Evolutionary conservation across 1,284 basidiomycete genomes (phyloP), one percentile per base, ranked within the genome.

Genomic region (Ceratobasidium sp.): DNA sequence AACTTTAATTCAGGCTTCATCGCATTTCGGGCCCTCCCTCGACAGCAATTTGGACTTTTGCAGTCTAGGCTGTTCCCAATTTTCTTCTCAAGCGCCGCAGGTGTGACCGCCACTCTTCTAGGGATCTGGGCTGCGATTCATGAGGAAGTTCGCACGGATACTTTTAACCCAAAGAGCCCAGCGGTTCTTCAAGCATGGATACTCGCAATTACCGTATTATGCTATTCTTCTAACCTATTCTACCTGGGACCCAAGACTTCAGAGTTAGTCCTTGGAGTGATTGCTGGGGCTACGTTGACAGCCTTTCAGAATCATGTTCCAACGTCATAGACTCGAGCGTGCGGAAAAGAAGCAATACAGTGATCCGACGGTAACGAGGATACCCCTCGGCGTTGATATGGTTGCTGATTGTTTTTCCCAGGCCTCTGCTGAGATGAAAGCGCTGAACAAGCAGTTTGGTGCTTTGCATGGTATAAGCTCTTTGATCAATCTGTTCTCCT

Each of bases 61-160:
- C 91, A 94, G 77, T 86, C 90, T 74, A 84, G 84, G 73, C 85
- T 84, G 0, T 91, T 92, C 78, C 91, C 92, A 0, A 77, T 89
- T 69, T 94, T 92, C 79, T 93, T 94, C 75, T 77, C 83, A 29
- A 77, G 86, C 52, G 88, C 87, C 29, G 84, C 89, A 43, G 73
- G 78, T 20, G 78, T 89, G 35, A 84, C 87, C 20, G 80, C 84
- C 0, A 78, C 79, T 13, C 81, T 94, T 29, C 78, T 92, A 47
- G 81, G 79, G 8, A 79, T 85, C 38, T 92, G 91, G 86, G 81
- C 85, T 7, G 82, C 80, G 73, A 83, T 83, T 70, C 90, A 92
- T 78, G 88, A 87, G 1, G 79, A 81, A 49, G 85, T 91, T 31
- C 75, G 86, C 71, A 78, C 78, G n/a, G 80, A 84, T 72, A 77